These are phyloP conservation scores for Symbiodinium natans DNA, from an alignment of 73 alveolate species.

Conservation along the genomic window DNA sequence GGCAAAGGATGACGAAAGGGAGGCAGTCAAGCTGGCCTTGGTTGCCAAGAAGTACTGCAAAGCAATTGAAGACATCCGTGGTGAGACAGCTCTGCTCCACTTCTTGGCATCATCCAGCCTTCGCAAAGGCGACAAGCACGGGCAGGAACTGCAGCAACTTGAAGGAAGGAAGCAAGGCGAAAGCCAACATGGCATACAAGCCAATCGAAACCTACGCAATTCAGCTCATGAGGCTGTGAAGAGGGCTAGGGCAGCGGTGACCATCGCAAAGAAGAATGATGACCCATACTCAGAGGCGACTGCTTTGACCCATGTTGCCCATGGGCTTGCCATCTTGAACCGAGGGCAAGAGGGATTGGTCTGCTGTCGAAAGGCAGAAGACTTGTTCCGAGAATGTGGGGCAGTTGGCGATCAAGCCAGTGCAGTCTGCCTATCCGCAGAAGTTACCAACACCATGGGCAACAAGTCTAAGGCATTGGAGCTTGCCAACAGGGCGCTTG, in stretches of 20 bases:
- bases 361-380: constrained; percentile 50
- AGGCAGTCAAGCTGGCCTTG: constrained; percentile 61
- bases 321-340: constrained; percentile 82
- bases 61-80: constrained; percentile 73
- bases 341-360: constrained; percentile 62
- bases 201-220: constrained; percentile 26
- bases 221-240: constrained; percentile 50
- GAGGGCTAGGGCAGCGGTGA: constrained; percentile 50
- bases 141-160: constrained; percentile 38
- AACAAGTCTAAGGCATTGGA: constrained; percentile 64
- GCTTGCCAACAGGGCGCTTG: constrained; percentile 74
- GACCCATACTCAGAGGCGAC: constrained; percentile 67
- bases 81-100: constrained; percentile 61
- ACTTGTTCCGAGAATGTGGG: constrained; percentile 68
- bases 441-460: constrained; percentile 69
- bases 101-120: constrained; percentile 67
- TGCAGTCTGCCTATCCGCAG: constrained; percentile 72
- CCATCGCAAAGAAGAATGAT: constrained; percentile 39
- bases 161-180: constrained; percentile 75
- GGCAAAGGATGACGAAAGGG: constrained; percentile 34
- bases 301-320: constrained; percentile 84
- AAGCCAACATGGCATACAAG: constrained; percentile 59
- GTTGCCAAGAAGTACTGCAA: constrained; percentile 81
- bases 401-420: constrained; percentile 67
- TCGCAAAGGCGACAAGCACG: constrained; percentile 44